phyloP scores from a whole-genome alignment of 1,284 basidiomycete species.

The Paramarasmius palmivorus region DNA sequence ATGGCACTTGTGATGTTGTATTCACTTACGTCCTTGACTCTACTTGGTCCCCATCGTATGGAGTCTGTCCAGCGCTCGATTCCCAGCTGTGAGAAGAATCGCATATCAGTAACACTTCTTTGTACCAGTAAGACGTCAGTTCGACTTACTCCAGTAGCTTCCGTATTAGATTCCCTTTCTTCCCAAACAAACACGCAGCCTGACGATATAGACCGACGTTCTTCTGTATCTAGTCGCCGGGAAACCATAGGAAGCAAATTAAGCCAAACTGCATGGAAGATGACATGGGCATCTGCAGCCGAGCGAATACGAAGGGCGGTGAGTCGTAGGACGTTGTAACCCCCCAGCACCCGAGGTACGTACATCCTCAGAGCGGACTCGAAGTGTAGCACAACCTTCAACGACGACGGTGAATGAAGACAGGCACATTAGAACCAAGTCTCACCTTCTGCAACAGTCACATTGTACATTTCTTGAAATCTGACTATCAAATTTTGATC shows the following conservation, averaged over 20 bases:
- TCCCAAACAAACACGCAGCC: slow-evolving; percentile 85
- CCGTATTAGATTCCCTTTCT: slow-evolving; percentile 71
- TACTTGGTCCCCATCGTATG: slow-evolving; percentile 77
- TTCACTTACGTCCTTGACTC: slow-evolving; percentile 68
- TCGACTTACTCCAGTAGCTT: slow-evolving; percentile 59
- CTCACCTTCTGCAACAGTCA: not conserved
- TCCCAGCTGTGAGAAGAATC: slow-evolving; percentile 46
- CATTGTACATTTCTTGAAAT: not conserved
- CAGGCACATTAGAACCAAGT: not conserved
- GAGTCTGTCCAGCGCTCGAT: slow-evolving; percentile 83
- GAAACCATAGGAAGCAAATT: slow-evolving; percentile 67
- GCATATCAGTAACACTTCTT: slow-evolving; percentile 12
- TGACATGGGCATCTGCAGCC: slow-evolving; percentile 68
- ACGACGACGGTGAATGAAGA: no score
- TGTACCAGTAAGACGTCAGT: slow-evolving; percentile 4
- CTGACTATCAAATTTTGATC: not conserved
- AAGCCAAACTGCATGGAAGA: slow-evolving; percentile 73
- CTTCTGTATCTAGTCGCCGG: slow-evolving; percentile 74
- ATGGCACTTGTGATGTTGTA: no score
- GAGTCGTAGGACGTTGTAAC: slow-evolving; percentile 47
- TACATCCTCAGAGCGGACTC: not conserved
- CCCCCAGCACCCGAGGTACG: no score
- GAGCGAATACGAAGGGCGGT: slow-evolving; percentile 43
- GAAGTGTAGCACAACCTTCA: no score
- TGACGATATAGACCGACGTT: slow-evolving; percentile 56